phyloP scores from a whole-genome alignment of 2,329 filamentous ascomycete species.

The Cladophialophora bantiana region DNA sequence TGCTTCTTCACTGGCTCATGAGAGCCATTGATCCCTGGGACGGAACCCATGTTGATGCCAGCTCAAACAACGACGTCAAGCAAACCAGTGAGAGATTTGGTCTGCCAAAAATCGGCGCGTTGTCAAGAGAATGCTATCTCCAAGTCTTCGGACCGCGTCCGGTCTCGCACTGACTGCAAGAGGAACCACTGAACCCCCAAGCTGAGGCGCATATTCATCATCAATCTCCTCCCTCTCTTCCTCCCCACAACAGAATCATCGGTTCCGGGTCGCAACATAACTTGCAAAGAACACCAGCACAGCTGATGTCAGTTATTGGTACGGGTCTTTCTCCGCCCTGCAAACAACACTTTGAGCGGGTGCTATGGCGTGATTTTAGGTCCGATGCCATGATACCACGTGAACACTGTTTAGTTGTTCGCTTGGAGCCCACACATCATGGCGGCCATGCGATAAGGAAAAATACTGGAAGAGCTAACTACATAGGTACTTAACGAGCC shows the following conservation, averaged over 20 bases:
- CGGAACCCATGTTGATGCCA: constrained; percentile 30
- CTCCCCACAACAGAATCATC: neutral
- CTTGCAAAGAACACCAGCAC: neutral
- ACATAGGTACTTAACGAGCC: no score
- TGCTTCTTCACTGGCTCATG: constrained; percentile 53
- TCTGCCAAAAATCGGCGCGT: neutral
- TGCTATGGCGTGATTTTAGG: constrained; percentile 27
- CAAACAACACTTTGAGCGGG: neutral
- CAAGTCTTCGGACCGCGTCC: neutral
- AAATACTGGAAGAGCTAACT: no score
- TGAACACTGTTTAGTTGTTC: no score
- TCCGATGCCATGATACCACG: constrained; percentile 14
- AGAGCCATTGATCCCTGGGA: constrained; percentile 38
- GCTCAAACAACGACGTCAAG: neutral
- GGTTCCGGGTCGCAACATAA: neutral
- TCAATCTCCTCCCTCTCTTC: neutral
- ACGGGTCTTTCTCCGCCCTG: constrained; percentile 8
- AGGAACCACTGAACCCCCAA: neutral
- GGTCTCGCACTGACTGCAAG: neutral
- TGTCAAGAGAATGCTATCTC: neutral
- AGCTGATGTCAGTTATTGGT: neutral
- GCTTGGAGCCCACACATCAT: neutral
- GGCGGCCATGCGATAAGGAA: no score
- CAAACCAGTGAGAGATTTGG: neutral
- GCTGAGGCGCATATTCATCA: neutral